Evolutionary conservation across 805 yeast species (phyloP), one percentile per base, ranked within the genome.

Genomic region (Saturnispora saitoi): DNA sequence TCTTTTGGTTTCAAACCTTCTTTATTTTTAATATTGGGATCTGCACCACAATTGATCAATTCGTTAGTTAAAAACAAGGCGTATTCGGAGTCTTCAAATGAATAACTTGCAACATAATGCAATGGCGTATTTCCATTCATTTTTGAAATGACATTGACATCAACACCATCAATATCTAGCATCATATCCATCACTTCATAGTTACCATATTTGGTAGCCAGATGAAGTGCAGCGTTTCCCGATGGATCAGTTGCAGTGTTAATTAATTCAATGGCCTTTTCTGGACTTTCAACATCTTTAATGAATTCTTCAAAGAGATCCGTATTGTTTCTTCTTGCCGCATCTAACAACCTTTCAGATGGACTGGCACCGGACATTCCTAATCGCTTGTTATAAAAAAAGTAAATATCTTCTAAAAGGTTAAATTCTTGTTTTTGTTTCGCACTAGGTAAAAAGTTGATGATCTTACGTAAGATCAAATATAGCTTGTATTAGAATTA

Each of bases 1-100:
- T 87, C 88, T 36, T 83, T 72, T 6, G 98, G 95, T 56, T 77
- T 86, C 57, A 82, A 75, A 22, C 86, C 86, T 36, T 72, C 70
- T 32, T 72, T 74, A 60, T 85, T 85, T 54, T 63, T 72, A 15
- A 76, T 61, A 44, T 75, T 71, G 2, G 95, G 86, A 65, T 90
- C 93, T 1, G 93, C 82, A 3, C 99, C 98, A 28, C 95, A 95
- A 58, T 90, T 96, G 37, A 93, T 70, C 53, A 93, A 74, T 62
- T 83, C 84, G 58, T 86, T 95, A 11, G 82, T 78, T 31, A 89
- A 71, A 56, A 81, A 86, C 22, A 73, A 69, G 0, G 95, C 96
- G 64, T 84, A 89, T 51, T 86, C 96, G 0, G 93, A 86, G 60
- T 91, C 96, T 24, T 79, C 81, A 42, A 71, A 70, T 12, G 90